Evolutionary conservation across 495 filamentous ascomycete species (phyloP).

Genomic region (Penicillium odoratum): DNA sequence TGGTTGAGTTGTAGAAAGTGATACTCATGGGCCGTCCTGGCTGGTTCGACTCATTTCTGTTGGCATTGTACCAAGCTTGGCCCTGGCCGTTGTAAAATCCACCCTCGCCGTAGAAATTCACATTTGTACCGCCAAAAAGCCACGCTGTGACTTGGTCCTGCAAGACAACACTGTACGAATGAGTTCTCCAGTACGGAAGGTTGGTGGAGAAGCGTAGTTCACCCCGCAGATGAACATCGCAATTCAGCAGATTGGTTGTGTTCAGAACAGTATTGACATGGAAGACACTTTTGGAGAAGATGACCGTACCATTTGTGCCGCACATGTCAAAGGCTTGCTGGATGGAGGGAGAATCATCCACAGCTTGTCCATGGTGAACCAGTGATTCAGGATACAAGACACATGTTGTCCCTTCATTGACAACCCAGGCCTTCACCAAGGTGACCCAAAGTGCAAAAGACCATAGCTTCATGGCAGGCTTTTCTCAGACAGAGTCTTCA

Average conservation of each 20-base stretch:
- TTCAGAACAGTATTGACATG: conserved; percentile 45
- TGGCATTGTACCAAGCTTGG: conserved; percentile 44
- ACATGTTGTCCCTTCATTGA: conserved; percentile 23
- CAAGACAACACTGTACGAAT: conserved; percentile 40
- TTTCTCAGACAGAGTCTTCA: neutral
- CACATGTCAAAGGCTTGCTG: conserved; percentile 43
- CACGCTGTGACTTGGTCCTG: conserved; percentile 52
- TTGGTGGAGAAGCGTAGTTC: conserved; percentile 41
- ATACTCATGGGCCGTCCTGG: conserved; percentile 45
- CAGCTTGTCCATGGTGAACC: conserved; percentile 14
- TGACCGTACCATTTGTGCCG: conserved; percentile 38
- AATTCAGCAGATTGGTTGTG: conserved; percentile 42
- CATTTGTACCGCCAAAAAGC: conserved; percentile 45
- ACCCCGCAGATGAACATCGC: conserved; percentile 39
- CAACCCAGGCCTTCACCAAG: conserved; percentile 19
- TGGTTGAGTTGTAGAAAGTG: conserved; percentile 38
- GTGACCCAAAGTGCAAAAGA: conserved; percentile 10
- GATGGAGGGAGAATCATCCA: conserved; percentile 44
- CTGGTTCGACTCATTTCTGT: conserved; percentile 35
- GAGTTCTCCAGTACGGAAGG: conserved; percentile 46
- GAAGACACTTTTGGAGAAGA: conserved; percentile 39
- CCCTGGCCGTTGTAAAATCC: conserved; percentile 49
- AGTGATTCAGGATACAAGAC: conserved; percentile 19
- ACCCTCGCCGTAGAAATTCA: conserved; percentile 35
- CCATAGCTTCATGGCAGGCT: conserved; percentile 12